Percentiles rank a stretch among this genome's conserved stretches.
phyloP scores from a whole-genome alignment of 345 rosid genomes.

The Brassica nigra region DNA sequence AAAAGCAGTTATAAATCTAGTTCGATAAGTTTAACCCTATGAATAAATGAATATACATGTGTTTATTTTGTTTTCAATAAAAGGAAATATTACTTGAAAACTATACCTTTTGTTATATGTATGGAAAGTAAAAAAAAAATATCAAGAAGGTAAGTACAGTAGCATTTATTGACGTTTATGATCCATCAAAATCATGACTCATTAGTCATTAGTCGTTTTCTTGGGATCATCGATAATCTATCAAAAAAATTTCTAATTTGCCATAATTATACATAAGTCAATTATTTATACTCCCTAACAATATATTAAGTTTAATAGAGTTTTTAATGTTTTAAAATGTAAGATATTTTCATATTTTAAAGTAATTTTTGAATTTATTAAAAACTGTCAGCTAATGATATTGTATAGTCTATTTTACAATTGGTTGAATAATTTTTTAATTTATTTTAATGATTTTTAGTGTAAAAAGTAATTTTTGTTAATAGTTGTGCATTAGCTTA shows the following conservation, averaged over 20 bases:
- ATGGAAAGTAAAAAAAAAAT: not conserved
- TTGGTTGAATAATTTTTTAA: too few species aligned
- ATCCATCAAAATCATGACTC: constrained; percentile 3
- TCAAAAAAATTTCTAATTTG: not conserved
- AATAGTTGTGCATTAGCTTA: not conserved
- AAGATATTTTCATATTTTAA: too few species aligned
- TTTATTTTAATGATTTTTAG: too few species aligned
- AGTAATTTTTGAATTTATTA: too few species aligned
- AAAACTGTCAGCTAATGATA: too few species aligned
- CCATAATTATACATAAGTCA: not conserved
- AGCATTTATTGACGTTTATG: not conserved
- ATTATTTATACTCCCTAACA: too few species aligned
- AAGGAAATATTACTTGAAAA: not conserved
- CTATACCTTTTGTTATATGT: not conserved
- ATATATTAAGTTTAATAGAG: too few species aligned
- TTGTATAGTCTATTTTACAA: too few species aligned
- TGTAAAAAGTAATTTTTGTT: too few species aligned
- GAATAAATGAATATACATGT: not conserved
- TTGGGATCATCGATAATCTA: not conserved
- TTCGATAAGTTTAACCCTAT: not conserved
- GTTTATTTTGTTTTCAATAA: not conserved
- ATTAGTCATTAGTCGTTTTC: not conserved
- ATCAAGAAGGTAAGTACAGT: not conserved
- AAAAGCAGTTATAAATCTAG: not conserved
- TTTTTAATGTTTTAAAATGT: too few species aligned